A percentile compares a stretch with the other conserved stretches of the same genome.
These are phyloP conservation scores for Colletotrichum sp. DNA, from an alignment of 2,329 filamentous ascomycete genomes.

Conservation along the genomic window DNA sequence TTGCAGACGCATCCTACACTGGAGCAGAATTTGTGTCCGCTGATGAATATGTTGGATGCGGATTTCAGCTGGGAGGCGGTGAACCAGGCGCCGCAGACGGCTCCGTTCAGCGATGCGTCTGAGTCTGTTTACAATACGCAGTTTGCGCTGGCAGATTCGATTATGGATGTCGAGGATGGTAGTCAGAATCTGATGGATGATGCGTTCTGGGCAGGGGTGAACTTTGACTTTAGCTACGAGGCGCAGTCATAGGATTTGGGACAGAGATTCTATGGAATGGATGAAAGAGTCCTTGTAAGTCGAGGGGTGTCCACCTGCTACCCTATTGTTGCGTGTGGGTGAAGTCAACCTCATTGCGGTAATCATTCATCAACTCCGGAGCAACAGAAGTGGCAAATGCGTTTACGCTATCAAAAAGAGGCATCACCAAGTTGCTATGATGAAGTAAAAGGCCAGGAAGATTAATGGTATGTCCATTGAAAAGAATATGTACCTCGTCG, in stretches of 20 bases:
- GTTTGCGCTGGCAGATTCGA: slow-evolving; percentile 11
- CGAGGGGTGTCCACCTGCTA: no score
- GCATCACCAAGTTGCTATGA: background rate
- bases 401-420: background rate
- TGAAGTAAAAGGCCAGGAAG: background rate
- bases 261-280: background rate
- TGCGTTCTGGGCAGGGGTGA: slow-evolving; percentile 8
- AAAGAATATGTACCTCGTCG: background rate
- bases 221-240: background rate
- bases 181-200: background rate
- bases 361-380: accelerated
- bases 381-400: background rate
- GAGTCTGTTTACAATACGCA: slow-evolving; percentile 16
- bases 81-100: background rate
- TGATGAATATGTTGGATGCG: slow-evolving; percentile 1
- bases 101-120: background rate
- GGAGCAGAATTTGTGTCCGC: slow-evolving; percentile 12
- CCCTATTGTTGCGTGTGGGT: background rate
- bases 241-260: background rate
- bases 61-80: background rate
- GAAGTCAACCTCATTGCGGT: background rate
- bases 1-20: background rate
- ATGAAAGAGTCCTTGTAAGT: background rate
- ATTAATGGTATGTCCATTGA: background rate
- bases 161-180: background rate